Conservation (phyloP, 371 early-diverging fungal species). For the Actinomortierella wolfii region DNA sequence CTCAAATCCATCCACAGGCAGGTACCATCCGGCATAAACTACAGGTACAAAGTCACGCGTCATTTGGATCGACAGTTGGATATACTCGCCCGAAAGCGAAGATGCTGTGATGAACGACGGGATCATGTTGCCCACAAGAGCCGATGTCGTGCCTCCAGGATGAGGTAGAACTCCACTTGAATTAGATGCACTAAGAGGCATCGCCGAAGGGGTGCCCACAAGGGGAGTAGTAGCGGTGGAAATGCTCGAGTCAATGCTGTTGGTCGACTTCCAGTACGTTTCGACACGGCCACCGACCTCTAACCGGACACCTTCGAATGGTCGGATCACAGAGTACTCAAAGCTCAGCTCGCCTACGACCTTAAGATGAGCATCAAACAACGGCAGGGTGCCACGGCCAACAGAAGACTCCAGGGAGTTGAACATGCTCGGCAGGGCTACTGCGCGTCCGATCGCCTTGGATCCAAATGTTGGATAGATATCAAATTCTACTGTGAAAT, state of each 20-base stretch:
- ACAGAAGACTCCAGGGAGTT: constrained; percentile 37
- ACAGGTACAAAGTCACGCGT: constrained; percentile 91
- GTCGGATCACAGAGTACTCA: constrained; percentile 80
- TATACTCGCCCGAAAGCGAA: constrained; percentile 75
- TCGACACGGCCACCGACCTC: constrained; percentile 93
- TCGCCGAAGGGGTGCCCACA: constrained; percentile 15
- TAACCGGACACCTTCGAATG: constrained; percentile 85
- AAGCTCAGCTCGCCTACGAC: constrained; percentile 91
- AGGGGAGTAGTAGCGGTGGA: constrained; percentile 18
- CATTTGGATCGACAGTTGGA: constrained; percentile 88
- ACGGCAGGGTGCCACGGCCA: constrained; percentile 60
- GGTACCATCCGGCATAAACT: constrained; percentile 75
- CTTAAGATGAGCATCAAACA: constrained; percentile 86
- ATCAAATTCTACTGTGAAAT: constrained; percentile 87
- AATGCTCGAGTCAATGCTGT: constrained; percentile 54
- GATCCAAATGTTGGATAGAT: constrained; percentile 95
- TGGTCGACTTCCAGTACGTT: constrained; percentile 97
- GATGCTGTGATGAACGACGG: constrained; percentile 86
- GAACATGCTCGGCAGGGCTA: constrained; percentile 77
- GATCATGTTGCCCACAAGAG: constrained; percentile 45
- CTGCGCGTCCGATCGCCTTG: constrained; percentile 88
- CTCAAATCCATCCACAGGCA: constrained; percentile 63
- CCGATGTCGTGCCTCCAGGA: constrained; percentile 24
- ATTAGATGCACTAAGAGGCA: constrained; percentile 23
- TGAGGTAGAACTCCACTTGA: constrained; percentile 26